Percentiles rank a stretch among this genome's conserved stretches.
These are phyloP conservation scores for Cichorium intybus DNA, from an alignment of 140 eudicot genomes.

Conservation along the genomic window DNA sequence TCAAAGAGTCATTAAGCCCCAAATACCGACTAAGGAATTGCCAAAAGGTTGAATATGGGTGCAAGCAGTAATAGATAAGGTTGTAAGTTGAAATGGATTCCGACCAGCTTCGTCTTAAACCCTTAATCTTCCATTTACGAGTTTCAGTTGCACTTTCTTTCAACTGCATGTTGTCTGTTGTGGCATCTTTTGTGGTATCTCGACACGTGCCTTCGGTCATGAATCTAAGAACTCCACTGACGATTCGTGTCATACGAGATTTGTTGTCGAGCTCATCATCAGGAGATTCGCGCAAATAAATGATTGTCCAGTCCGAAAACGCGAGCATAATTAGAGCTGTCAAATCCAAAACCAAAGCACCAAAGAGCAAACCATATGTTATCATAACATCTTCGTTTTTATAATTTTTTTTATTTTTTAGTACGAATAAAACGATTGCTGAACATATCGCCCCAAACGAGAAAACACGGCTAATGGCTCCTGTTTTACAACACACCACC, in stretches of 20 bases:
- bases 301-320: constrained; percentile 49
- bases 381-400: constrained; percentile 24
- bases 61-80: constrained; percentile 43
- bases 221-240: not conserved
- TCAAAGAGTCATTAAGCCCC: constrained; percentile 17
- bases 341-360: constrained; percentile 45
- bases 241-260: not conserved
- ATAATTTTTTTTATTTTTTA: not conserved
- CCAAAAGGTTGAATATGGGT: not conserved
- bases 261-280: constrained; percentile 14
- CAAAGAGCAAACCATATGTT: constrained; percentile 54
- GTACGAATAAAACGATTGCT: constrained; percentile 31
- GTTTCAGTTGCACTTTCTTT: no score
- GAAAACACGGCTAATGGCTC: constrained; percentile 26
- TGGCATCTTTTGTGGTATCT: not conserved
- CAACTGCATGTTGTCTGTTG: no score
- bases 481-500: constrained; percentile 16
- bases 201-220: not conserved
- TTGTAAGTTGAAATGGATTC: constrained; percentile 39
- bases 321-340: constrained; percentile 41
- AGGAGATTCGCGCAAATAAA: constrained; percentile 28
- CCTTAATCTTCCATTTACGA: not conserved
- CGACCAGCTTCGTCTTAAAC: constrained; percentile 45
- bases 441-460: constrained; percentile 21
- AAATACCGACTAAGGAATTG: constrained; percentile 2